Evolutionary conservation across 768 basidiomycete species (phyloP), one percentile per base, ranked within the genome.

Genomic region (Tricholoma sp.): DNA sequence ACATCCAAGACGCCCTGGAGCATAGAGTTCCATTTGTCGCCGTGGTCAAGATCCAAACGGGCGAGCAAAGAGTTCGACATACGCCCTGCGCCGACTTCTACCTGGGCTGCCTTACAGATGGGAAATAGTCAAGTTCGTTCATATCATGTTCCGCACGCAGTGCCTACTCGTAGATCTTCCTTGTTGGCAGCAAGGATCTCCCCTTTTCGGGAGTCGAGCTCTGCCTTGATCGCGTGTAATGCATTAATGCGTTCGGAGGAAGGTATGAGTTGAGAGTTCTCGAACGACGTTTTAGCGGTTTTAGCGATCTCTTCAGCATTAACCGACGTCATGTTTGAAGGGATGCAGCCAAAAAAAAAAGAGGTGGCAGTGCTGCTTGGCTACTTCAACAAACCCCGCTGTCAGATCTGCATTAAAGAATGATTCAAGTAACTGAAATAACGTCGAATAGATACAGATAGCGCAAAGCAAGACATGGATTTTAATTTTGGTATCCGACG

Each of bases 1-100:
- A 99, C 96, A 64, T 97, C 94, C 9, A 80, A 66, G 37, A 98
- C 80, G 13, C 97, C 97, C 59, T 91, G 84, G 5, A 98, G 77
- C 92, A 98, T 96, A 0, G 90, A 83, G 28, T 91, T 87, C 90
- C 93, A 98, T 72, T 98, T 99, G 65, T 91, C 92, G 33, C 82
- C 81, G 55, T 76, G 82, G 65, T 72, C 74, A 54, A 92, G 80
- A 67, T 97, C 93, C 24, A 99, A 77, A 17, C 97, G 84, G 48
- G 88, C 91, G n/a, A 95, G 72, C 52, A 98, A 73, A 6, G 95
- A 83, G 2, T 77, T 76, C 0, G 94, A 89, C 79, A 99, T 91
- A 12, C 83, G 84, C 0, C 94, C 95, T 0, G 88, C 82, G 37
- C 85, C 83, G 2, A 94, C 93, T 57, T 94, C 89, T 9, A 67